Percentiles rank a stretch among this genome's conserved stretches.
Conservation (phyloP, 805 yeast genomes). For the Spathaspora girioi region DNA sequence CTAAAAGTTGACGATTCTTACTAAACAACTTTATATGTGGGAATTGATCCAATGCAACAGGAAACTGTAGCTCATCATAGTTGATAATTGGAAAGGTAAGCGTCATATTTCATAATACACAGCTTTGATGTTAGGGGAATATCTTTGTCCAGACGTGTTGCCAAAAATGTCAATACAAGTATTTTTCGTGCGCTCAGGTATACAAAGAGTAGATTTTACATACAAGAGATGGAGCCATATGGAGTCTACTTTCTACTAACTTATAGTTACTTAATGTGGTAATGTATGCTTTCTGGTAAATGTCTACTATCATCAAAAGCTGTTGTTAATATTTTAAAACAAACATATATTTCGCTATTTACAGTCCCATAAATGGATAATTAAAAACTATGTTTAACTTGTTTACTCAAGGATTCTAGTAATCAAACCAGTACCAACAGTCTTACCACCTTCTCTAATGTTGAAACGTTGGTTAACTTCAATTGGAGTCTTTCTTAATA, state of each 20-base stretch:
- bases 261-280: too few relatives aligned
- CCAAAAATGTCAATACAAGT: background rate
- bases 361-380: background rate
- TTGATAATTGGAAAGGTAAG: constrained; percentile 32
- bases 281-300: too few relatives aligned
- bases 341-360: background rate
- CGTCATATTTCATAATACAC: background rate
- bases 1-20: constrained; percentile 31
- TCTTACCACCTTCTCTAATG: constrained; percentile 99
- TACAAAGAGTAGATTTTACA: too few relatives aligned
- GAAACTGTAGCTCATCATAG: constrained; percentile 20
- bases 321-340: background rate
- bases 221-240: too few relatives aligned
- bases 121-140: background rate
- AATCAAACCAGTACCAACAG: constrained; percentile 97
- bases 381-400: background rate
- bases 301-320: too few relatives aligned
- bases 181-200: background rate
- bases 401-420: constrained; percentile 78
- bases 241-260: background rate
- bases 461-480: constrained; percentile 98
- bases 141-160: background rate
- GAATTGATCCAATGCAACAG: constrained; percentile 4
- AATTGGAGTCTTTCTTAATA: constrained; percentile 86
- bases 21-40: constrained; percentile 19